Conservation (phyloP, 768 basidiomycete species). For the Pholiota microspora region DNA sequence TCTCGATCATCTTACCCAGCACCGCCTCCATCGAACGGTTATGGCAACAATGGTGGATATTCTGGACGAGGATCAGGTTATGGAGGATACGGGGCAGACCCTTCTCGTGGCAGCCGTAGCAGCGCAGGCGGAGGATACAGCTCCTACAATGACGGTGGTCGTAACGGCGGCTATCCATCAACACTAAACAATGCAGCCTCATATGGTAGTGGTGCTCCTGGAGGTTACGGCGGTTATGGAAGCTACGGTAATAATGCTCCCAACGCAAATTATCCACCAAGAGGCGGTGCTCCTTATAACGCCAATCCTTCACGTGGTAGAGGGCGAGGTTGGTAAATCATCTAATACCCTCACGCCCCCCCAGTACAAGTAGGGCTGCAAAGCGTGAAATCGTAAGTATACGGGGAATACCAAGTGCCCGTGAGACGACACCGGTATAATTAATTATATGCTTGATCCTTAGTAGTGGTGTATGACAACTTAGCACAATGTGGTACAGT, state of each 20-base stretch:
- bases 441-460: no score
- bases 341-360: no score
- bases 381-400: background rate
- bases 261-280: background rate
- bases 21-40: conserved; percentile 26
- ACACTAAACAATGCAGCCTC: conserved; percentile 26
- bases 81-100: conserved; percentile 27
- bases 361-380: background rate
- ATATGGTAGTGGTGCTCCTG: conserved; percentile 25
- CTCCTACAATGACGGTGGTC: conserved; percentile 9
- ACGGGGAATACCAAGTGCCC: background rate
- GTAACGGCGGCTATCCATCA: conserved; percentile 19
- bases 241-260: conserved; percentile 18
- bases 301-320: conserved; percentile 3
- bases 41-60: conserved; percentile 31
- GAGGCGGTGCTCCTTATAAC: conserved; percentile 3
- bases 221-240: conserved; percentile 34
- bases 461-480: no score
- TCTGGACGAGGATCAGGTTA: conserved; percentile 26
- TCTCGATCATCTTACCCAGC: conserved; percentile 29
- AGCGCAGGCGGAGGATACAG: conserved; percentile 15
- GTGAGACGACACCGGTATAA: no score
- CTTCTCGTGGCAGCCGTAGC: conserved; percentile 18
- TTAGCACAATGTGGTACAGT: no score
- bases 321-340: conserved; percentile 2